Evolutionary conservation across 192 early-diverging fungal species (phyloP).

Genomic region (Coemansia interrupta): DNA sequence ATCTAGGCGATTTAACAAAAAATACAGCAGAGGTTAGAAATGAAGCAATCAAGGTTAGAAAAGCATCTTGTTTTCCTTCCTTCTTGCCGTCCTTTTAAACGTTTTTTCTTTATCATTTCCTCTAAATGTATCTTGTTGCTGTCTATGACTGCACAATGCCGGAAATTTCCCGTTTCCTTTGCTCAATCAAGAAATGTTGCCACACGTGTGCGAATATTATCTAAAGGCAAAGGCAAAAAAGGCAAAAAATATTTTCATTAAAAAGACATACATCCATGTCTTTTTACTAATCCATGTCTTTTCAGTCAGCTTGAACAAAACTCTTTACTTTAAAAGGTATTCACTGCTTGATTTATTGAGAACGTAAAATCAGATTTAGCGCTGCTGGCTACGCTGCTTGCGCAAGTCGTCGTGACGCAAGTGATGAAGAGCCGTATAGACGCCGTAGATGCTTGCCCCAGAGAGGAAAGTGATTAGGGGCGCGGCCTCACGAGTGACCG

Average conservation of each 20-base stretch:
- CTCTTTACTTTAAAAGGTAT: too few species aligned
- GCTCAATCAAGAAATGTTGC: not conserved
- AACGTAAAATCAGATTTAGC: slow-evolving; percentile 1
- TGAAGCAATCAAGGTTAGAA: not conserved
- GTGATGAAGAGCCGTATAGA: slow-evolving; percentile 1
- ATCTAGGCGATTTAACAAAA: not conserved
- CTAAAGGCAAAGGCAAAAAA: not conserved
- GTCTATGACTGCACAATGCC: too few species aligned
- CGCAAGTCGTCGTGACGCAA: not conserved
- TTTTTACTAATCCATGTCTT: too few species aligned
- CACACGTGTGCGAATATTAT: not conserved
- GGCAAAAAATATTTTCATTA: not conserved
- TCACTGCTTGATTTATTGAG: not conserved
- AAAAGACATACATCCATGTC: too few species aligned
- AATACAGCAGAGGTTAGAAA: not conserved
- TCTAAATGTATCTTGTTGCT: too few species aligned
- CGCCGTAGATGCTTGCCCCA: not conserved
- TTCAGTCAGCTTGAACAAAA: too few species aligned
- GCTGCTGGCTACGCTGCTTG: slow-evolving; percentile 1
- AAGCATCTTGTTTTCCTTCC: not conserved
- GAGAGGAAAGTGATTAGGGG: slow-evolving; percentile 2
- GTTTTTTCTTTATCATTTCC: not conserved
- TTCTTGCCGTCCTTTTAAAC: not conserved
- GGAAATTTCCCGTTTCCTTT: not conserved
- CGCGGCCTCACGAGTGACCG: slow-evolving; percentile 7